Evolutionary conservation across 1,139 yeast species (phyloP), one percentile per base, ranked within the genome.

Genomic region (Eremothecium cymbalariae): DNA sequence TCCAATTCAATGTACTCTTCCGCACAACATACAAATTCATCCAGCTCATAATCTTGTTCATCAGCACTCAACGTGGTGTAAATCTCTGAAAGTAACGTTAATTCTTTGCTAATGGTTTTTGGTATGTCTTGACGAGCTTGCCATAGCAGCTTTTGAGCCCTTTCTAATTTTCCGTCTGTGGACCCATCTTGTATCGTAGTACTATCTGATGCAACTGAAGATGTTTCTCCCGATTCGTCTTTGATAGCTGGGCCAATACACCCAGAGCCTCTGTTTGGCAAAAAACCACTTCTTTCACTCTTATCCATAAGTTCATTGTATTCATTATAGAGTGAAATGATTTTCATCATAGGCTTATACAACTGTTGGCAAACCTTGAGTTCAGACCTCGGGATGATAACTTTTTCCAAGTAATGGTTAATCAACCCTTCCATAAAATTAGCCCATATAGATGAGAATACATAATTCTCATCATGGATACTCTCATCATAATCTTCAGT

Each of bases 361-460:
- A 57, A 35, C 28, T 57, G 60, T 38, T 53, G 59, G 25, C 61
- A 56, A 18, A 57, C 60, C 35, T 56, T 57, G 51, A 51, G 50
- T 37, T 57, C 62, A 5, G 60, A 55, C 18, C 46, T 50, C 3
- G 62, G 61, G 4, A 56, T 57, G 20, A 57, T 57, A 5, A 53
- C 47, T 31, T 50, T 50, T 28, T 57, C 60, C 40, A 57, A 35
- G 36, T 56, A 56, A 36, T 57, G 61, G 31, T 57, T 57, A 12
- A 57, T 57, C 30, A 57, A 36, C 5, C 61, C 61, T 36, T 57
- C 62, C 60, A 56, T 57, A 32, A 57, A 57, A 32, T 57, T 56
- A 4, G 62, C 61, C 62, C 62, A 57, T 13, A 56, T 55, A 3
- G 60, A 53, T 8, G 60, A 55, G 38, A 53, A 55, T 2, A 57